phyloP scores from a whole-genome alignment of 2,329 filamentous ascomycete species.

The Kalaharituber pfeilii region DNA sequence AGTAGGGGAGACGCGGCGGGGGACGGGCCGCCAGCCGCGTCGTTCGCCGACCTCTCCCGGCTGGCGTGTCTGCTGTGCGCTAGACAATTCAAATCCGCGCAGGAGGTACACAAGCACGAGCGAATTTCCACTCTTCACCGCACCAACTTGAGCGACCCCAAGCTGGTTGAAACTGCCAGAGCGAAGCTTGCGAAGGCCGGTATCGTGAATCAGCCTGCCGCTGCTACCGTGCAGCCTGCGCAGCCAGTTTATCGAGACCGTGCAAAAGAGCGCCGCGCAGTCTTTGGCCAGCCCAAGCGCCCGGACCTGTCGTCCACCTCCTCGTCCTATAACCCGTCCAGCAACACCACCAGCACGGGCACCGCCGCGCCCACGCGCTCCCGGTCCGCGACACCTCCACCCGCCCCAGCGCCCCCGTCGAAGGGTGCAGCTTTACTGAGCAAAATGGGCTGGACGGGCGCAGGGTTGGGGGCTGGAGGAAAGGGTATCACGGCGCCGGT shows the following conservation, averaged over 20 bases:
- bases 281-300: constrained; percentile 42
- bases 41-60: constrained; percentile 42
- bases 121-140: constrained; percentile 40
- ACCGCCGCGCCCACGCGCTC: constrained; percentile 8
- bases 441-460: constrained; percentile 57
- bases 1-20: constrained; percentile 14
- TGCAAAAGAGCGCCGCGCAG: constrained; percentile 47
- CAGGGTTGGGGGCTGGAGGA: constrained; percentile 46
- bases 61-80: constrained; percentile 46
- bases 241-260: constrained; percentile 42
- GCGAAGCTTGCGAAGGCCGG: constrained; percentile 27
- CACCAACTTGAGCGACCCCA: constrained; percentile 36
- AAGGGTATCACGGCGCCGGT: constrained; percentile 47
- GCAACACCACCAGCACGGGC: constrained; percentile 27
- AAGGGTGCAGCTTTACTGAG: constrained; percentile 51
- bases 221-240: constrained; percentile 21
- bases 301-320: constrained; percentile 28
- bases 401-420: constrained; percentile 26
- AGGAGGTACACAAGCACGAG: constrained; percentile 43
- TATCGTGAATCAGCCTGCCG: constrained; percentile 3
- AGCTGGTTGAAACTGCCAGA: constrained; percentile 29
- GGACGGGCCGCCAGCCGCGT: constrained; percentile 32
- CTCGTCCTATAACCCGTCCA: constrained; percentile 23
- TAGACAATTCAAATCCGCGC: constrained; percentile 38
- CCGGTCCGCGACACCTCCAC: neutral